A percentile compares a stretch with the other conserved stretches of the same genome.
phyloP scores from a whole-genome alignment of 2,329 filamentous ascomycete species.

The Penicillium glabrum region DNA sequence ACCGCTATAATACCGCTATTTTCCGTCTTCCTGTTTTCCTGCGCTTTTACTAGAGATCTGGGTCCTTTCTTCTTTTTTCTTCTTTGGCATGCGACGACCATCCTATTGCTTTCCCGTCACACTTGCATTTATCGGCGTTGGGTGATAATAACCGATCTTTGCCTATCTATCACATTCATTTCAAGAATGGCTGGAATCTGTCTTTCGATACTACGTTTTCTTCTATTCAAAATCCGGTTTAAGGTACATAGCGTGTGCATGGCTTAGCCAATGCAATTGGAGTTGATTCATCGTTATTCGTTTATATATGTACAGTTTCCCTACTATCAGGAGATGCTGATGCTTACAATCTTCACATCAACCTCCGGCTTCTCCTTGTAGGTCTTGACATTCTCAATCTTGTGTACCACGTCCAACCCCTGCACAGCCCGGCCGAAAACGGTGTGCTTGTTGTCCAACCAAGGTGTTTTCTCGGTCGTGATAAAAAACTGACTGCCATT shows the following conservation, averaged over 20 bases:
- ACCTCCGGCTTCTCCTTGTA: conserved; percentile 93
- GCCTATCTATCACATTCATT: neutral
- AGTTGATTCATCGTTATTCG: neutral
- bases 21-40: neutral
- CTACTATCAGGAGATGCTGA: conserved; percentile 42
- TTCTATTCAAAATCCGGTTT: neutral
- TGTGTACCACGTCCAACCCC: conserved; percentile 90
- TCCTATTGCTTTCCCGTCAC: neutral
- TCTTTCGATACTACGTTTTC: neutral
- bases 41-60: neutral
- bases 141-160: neutral
- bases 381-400: conserved; percentile 87
- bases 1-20: neutral
- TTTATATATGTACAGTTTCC: neutral
- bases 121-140: conserved; percentile 12
- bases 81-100: neutral
- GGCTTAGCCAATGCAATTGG: neutral
- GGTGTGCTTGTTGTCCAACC: conserved; percentile 94
- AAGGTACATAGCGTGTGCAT: neutral
- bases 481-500: conserved; percentile 99
- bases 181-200: neutral
- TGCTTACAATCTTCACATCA: conserved; percentile 96
- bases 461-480: conserved; percentile 94
- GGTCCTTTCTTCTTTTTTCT: neutral
- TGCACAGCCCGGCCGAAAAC: conserved; percentile 90